Conservation (phyloP, 225 moss, liverwort and hornwort genomes). For the Sphagnum tenellum region DNA sequence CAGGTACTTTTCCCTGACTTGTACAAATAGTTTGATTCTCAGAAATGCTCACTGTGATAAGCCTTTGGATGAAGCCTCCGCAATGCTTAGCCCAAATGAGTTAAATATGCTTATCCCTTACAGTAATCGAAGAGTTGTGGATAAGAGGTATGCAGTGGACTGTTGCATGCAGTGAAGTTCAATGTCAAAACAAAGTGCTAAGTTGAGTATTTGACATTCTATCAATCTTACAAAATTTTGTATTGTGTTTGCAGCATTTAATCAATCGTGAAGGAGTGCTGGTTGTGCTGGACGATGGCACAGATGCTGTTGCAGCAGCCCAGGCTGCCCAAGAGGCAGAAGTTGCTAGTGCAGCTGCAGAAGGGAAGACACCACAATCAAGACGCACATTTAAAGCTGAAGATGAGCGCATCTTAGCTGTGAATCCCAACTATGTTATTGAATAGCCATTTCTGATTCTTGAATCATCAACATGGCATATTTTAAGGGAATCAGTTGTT, state of each 20-base stretch:
- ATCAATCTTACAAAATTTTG: neutral
- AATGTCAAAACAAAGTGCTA: neutral
- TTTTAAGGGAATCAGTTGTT: no score
- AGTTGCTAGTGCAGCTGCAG: conserved; percentile 17
- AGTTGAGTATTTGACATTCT: neutral
- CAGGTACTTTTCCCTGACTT: conserved; percentile 36
- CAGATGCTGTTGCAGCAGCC: conserved; percentile 43
- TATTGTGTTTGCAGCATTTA: conserved; percentile 58
- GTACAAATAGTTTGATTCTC: no score
- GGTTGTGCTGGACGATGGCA: conserved; percentile 86
- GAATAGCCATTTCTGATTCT: conserved; percentile 19
- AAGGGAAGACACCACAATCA: conserved; percentile 14
- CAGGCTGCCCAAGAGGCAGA: conserved; percentile 24
- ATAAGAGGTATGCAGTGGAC: no score
- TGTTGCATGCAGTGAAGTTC: no score
- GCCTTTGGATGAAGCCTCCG: no score
- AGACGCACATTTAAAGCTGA: conserved; percentile 39
- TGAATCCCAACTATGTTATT: conserved; percentile 84
- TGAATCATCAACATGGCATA: no score
- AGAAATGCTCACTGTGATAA: no score
- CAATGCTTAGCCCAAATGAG: no score
- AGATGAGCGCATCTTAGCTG: conserved; percentile 76
- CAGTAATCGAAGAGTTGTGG: no score
- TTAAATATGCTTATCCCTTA: no score
- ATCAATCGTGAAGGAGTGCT: conserved; percentile 88